Percentiles rank a stretch among this genome's conserved stretches.
Conservation (phyloP, 2,329 filamentous ascomycete genomes). For the Colletotrichum ledebouriae region DNA sequence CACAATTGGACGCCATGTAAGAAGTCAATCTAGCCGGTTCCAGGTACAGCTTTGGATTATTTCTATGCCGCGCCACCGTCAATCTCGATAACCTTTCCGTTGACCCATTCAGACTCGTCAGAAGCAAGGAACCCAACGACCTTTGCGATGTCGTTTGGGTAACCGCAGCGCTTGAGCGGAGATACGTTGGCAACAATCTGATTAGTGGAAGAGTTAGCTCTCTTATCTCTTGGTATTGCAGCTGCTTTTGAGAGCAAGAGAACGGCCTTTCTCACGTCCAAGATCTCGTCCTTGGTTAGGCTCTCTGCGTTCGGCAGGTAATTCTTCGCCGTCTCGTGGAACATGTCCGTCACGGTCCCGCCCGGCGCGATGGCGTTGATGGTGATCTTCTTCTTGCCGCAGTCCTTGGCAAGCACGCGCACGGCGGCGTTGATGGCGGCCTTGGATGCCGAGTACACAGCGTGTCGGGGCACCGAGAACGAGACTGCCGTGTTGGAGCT, state of each 20-base stretch:
- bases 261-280: background rate
- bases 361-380: slow-evolving; percentile 76
- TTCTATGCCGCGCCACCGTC: slow-evolving; percentile 51
- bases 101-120: slow-evolving; percentile 60
- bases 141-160: slow-evolving; percentile 75
- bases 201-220: slow-evolving; percentile 49
- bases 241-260: background rate
- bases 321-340: slow-evolving; percentile 61
- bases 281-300: background rate
- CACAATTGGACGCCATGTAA: background rate
- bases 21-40: slow-evolving; percentile 41
- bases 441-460: background rate
- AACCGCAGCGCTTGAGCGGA: slow-evolving; percentile 73
- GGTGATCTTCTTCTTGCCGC: slow-evolving; percentile 74
- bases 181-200: slow-evolving; percentile 72
- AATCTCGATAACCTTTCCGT: slow-evolving; percentile 56
- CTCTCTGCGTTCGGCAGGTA: slow-evolving; percentile 68
- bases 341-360: slow-evolving; percentile 77
- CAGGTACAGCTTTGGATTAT: too few species aligned
- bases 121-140: slow-evolving; percentile 64
- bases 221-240: background rate
- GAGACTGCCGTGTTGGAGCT: slow-evolving; percentile 71
- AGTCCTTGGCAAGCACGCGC: slow-evolving; percentile 79
- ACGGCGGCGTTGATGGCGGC: slow-evolving; percentile 76
- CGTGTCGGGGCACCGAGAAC: background rate